Percentiles rank a stretch among this genome's conserved stretches.
These are phyloP conservation scores for Yarrowia sp. DNA, from an alignment of 805 yeast species.

Conservation along the genomic window DNA sequence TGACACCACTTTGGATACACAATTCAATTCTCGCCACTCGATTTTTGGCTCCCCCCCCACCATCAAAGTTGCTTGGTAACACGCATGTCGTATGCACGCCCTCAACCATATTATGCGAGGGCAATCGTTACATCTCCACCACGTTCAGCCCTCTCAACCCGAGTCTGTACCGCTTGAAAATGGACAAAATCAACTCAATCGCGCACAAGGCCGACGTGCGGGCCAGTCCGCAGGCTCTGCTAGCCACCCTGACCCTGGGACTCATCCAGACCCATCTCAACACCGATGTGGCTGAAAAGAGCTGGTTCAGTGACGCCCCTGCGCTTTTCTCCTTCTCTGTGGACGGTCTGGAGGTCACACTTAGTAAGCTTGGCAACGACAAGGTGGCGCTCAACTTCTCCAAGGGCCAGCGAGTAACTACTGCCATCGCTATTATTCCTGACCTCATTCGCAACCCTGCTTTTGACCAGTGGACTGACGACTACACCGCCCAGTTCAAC, in stretches of 20 bases:
- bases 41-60: not conserved
- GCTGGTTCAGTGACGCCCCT: conserved; percentile 33
- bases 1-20: not conserved
- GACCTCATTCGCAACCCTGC: conserved; percentile 22
- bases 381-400: conserved; percentile 34
- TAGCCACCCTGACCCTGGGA: conserved; percentile 26
- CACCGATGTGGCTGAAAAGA: conserved; percentile 12
- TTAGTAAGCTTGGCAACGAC: conserved; percentile 30
- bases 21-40: not conserved
- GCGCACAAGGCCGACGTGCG: conserved; percentile 12
- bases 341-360: conserved; percentile 26
- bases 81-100: conserved; percentile 45
- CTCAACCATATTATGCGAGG: conserved; percentile 41
- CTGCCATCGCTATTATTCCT: conserved; percentile 29
- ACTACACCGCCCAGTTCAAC: conserved; percentile 28
- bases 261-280: conserved; percentile 25
- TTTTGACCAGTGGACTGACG: conserved; percentile 13
- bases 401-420: conserved; percentile 36
- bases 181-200: conserved; percentile 36
- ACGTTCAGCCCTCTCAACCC: too few relatives aligned
- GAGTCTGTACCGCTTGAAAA: not conserved
- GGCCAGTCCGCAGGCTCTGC: conserved; percentile 25
- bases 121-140: conserved; percentile 1
- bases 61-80: conserved; percentile 40
- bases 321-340: conserved; percentile 20